A percentile compares a stretch with the other conserved stretches of the same genome.
Conservation (phyloP, 441 rosid species). For the Lepidium campestre region DNA sequence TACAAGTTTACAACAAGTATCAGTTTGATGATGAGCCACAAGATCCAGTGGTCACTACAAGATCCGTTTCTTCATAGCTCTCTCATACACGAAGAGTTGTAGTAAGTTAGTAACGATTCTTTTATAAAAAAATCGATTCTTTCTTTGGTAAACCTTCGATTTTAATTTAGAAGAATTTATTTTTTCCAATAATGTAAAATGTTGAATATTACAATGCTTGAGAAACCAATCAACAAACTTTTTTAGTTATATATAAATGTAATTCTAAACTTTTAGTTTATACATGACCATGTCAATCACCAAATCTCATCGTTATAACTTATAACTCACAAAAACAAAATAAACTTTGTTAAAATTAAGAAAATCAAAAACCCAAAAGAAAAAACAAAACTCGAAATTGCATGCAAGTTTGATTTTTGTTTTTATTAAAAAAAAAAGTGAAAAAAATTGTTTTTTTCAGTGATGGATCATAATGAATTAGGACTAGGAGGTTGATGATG, state of each 20-base stretch:
- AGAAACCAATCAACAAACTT: constrained; percentile 13
- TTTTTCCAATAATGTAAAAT: background rate
- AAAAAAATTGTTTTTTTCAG: too few relatives aligned
- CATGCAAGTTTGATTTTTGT: background rate
- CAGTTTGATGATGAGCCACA: constrained; percentile 49
- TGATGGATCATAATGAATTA: constrained; percentile 1
- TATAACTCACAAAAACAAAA: background rate
- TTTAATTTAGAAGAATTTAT: background rate
- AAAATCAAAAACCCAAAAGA: background rate
- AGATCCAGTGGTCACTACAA: constrained; percentile 29
- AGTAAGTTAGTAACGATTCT: constrained; percentile 2
- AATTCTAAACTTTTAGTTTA: background rate
- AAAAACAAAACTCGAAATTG: background rate
- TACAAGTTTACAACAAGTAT: constrained; percentile 45
- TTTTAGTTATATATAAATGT: background rate
- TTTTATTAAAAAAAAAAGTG: background rate
- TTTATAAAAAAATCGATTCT: background rate
- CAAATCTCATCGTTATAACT: constrained; percentile 6
- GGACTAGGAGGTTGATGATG: constrained; percentile 27
- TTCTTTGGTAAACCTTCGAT: background rate
- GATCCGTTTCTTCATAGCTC: constrained; percentile 31
- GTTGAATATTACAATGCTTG: constrained; percentile 20
- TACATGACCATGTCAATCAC: background rate
- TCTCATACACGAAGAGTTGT: background rate
- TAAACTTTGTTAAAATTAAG: background rate